A percentile compares a stretch with the other conserved stretches of the same genome.
phyloP scores from a whole-genome alignment of 2,329 filamentous ascomycete species.

The Clarireedia sp. region DNA sequence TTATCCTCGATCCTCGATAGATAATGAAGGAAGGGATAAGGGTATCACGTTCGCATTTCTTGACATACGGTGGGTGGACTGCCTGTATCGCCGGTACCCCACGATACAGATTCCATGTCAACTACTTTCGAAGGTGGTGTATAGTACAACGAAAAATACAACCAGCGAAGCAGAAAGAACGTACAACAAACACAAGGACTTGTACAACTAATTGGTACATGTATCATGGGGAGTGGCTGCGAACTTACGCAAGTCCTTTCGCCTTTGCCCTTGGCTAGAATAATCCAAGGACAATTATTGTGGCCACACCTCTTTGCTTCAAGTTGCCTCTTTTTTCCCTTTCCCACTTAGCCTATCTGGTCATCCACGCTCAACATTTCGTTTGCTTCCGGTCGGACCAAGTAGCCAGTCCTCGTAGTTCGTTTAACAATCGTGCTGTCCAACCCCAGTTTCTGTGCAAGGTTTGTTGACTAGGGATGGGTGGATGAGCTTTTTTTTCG shows the following conservation, averaged over 20 bases:
- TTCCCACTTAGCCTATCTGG: background rate
- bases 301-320: background rate
- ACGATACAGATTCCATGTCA: background rate
- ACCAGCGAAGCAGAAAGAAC: constrained; percentile 5
- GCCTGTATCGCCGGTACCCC: background rate
- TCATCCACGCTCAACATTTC: background rate
- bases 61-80: background rate
- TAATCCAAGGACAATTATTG: background rate
- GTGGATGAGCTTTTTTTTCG: background rate
- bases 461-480: background rate
- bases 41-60: constrained; percentile 8
- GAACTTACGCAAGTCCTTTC: background rate
- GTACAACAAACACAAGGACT: constrained; percentile 1
- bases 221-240: background rate
- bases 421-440: constrained; percentile 2
- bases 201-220: background rate
- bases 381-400: background rate
- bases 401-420: background rate
- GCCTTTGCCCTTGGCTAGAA: no score
- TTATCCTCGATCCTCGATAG: background rate
- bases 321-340: background rate
- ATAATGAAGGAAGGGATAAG: background rate
- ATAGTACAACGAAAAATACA: background rate
- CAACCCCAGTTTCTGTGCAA: constrained; percentile 4
- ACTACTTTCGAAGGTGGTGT: background rate